Evolutionary conservation across 2,329 filamentous ascomycete genomes (phyloP).

Genomic region (Trichophyton schoenleinii): DNA sequence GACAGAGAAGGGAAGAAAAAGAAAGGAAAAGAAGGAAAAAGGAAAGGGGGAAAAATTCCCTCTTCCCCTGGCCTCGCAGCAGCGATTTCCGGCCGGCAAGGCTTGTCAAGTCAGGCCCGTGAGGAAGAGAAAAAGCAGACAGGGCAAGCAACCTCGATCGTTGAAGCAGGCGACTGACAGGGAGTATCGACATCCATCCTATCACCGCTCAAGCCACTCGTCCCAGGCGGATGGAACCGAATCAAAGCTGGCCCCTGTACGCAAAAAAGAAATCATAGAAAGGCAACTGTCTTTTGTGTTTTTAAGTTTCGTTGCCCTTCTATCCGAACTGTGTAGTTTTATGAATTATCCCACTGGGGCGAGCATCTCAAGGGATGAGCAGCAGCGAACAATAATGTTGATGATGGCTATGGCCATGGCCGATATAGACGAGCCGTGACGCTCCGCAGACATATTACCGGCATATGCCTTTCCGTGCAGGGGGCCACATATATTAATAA

Average conservation of each 20-base stretch:
- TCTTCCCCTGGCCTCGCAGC: background rate
- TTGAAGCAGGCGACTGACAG: background rate
- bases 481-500: background rate
- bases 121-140: background rate
- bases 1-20: background rate
- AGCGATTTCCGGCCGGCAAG: constrained; percentile 2
- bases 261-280: background rate
- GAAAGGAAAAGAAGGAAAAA: background rate
- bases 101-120: background rate
- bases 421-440: background rate
- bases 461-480: background rate
- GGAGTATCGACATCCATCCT: background rate
- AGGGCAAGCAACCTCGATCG: background rate
- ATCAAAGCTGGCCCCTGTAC: background rate
- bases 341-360: background rate
- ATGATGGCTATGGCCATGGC: background rate
- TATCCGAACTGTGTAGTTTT: background rate
- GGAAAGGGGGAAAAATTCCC: background rate
- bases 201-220: background rate
- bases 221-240: constrained; percentile 1
- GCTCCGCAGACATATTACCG: background rate
- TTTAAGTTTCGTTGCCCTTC: background rate
- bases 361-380: background rate
- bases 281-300: background rate
- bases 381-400: background rate